phyloP scores from a whole-genome alignment of 1,284 basidiomycete genomes.

The Malassezia psittaci region DNA sequence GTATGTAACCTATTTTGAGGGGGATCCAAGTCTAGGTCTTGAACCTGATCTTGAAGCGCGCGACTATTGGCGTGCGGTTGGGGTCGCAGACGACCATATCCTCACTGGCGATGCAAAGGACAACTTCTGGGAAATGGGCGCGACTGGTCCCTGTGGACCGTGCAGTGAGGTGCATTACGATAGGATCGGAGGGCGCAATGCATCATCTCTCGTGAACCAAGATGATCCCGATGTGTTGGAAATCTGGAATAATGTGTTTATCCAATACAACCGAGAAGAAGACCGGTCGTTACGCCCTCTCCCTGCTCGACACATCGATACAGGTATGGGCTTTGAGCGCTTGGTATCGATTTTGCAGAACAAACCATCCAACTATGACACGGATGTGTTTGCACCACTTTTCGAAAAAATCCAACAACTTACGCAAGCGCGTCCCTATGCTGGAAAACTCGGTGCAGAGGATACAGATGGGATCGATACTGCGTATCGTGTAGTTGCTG shows the following conservation, averaged over 20 bases:
- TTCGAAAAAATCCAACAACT: slow-evolving; percentile 79
- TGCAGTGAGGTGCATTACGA: slow-evolving; percentile 97
- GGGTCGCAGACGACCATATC: slow-evolving; percentile 78
- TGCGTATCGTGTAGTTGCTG: slow-evolving; percentile 91
- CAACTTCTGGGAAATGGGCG: slow-evolving; percentile 99
- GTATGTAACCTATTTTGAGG: slow-evolving; percentile 97
- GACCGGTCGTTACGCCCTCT: slow-evolving; percentile 70
- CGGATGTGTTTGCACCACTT: slow-evolving; percentile 83
- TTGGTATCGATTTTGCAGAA: slow-evolving; percentile 87
- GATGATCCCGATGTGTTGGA: slow-evolving; percentile 94
- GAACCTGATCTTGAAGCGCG: slow-evolving; percentile 74
- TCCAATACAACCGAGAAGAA: slow-evolving; percentile 91
- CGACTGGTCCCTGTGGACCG: slow-evolving; percentile 92
- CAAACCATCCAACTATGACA: slow-evolving; percentile 91
- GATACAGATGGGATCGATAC: slow-evolving; percentile 91
- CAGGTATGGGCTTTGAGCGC: slow-evolving; percentile 97
- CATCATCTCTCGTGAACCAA: slow-evolving; percentile 78
- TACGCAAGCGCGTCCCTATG: slow-evolving; percentile 75
- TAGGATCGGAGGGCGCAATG: slow-evolving; percentile 85
- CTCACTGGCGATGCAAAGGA: slow-evolving; percentile 90
- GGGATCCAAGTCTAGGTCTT: slow-evolving; percentile 73
- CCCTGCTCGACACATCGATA: slow-evolving; percentile 91
- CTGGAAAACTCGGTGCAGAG: slow-evolving; percentile 82
- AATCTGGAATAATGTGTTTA: slow-evolving; percentile 99
- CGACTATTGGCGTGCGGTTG: slow-evolving; percentile 74